phyloP scores from a whole-genome alignment of 495 filamentous ascomycete species.

The Neurospora cerealis region DNA sequence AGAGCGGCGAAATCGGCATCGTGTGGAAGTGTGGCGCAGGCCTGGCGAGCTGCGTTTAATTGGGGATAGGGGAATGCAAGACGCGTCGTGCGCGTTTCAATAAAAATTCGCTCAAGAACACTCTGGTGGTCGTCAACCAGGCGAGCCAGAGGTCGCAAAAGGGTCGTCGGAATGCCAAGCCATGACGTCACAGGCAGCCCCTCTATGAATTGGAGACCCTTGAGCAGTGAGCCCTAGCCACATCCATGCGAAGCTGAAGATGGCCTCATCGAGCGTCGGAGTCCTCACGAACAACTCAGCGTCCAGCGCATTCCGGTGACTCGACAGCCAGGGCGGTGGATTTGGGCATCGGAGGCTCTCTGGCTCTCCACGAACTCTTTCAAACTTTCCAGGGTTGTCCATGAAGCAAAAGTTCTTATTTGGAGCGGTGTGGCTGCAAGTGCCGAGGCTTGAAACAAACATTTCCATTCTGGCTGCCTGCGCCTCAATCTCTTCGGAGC shows the following conservation, averaged over 20 bases:
- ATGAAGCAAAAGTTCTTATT: not conserved
- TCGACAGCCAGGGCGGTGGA: not conserved
- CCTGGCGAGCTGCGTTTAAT: not conserved
- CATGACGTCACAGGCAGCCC: not conserved
- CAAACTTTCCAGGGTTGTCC: not conserved
- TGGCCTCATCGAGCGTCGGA: not conserved
- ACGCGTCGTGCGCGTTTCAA: not conserved
- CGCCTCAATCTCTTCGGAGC: not conserved
- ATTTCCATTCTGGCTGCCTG: not conserved
- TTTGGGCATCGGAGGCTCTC: not conserved
- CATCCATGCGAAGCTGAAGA: constrained; percentile 5
- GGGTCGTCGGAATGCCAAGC: not conserved
- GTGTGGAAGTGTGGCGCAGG: not conserved
- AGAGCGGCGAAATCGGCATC: not conserved
- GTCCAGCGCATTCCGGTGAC: not conserved
- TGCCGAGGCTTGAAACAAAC: not conserved
- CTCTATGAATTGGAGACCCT: not conserved
- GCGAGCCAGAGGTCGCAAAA: not conserved
- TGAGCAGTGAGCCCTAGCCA: not conserved
- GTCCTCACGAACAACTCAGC: not conserved
- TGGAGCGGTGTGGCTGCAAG: not conserved
- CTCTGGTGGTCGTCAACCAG: not conserved
- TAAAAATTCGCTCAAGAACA: not conserved
- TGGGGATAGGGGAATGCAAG: not conserved
- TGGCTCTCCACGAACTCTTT: not conserved